Percentiles rank a stretch among this genome's conserved stretches.
These are phyloP conservation scores for Globisporangium paroecandrum DNA, from an alignment of 352 stramenopile genomes.

Conservation along the genomic window DNA sequence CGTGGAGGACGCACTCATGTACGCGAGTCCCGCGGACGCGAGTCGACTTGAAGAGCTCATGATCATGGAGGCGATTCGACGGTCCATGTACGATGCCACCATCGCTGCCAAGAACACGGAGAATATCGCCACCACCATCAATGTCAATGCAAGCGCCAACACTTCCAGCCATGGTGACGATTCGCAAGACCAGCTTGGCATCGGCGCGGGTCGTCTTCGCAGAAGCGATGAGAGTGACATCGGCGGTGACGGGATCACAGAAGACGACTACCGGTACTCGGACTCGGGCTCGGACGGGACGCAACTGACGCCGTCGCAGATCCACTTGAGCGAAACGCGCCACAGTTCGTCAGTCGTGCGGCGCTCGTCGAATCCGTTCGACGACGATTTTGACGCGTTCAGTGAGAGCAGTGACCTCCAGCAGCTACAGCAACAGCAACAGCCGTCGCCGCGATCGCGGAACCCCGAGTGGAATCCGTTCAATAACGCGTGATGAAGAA, in stretches of 20 bases:
- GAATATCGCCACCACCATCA: neutral
- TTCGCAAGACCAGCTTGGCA: neutral
- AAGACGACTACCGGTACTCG: constrained; percentile 7
- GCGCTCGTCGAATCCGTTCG: constrained; percentile 10
- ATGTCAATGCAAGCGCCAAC: neutral
- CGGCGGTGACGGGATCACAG: neutral
- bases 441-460: neutral
- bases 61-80: constrained; percentile 78
- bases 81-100: constrained; percentile 66
- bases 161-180: neutral
- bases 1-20: constrained; percentile 23
- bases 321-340: constrained; percentile 6
- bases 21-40: constrained; percentile 48
- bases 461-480: constrained; percentile 14
- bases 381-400: constrained; percentile 9
- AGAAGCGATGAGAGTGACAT: neutral
- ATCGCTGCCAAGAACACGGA: constrained; percentile 28
- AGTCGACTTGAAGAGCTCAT: constrained; percentile 73
- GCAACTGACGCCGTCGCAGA: constrained; percentile 7
- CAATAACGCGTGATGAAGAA: constrained; percentile 6
- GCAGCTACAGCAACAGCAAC: neutral
- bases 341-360: neutral
- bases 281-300: neutral
- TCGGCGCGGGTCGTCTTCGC: neutral
- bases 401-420: neutral